Evolutionary conservation across 495 filamentous ascomycete genomes (phyloP).

Genomic region (Podospora australis): DNA sequence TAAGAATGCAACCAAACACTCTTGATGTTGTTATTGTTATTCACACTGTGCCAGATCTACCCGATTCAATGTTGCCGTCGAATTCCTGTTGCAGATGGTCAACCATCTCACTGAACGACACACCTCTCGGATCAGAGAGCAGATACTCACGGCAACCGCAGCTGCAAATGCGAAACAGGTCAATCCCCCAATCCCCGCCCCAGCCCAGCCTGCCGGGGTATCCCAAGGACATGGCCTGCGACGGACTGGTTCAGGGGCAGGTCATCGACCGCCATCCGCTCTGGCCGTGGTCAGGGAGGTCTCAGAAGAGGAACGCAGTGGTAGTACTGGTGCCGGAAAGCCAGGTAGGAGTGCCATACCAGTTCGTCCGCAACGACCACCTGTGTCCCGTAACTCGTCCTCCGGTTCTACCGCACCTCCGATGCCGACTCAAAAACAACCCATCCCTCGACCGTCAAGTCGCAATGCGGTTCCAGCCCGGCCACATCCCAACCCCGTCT

Average conservation of each 20-base stretch:
- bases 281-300: constrained; percentile 60
- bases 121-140: constrained; percentile 77
- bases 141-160: constrained; percentile 68
- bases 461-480: constrained; percentile 6
- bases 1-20: constrained; percentile 34
- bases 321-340: too few species aligned
- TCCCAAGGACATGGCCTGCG: too few species aligned
- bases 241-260: constrained; percentile 52
- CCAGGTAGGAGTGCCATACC: too few species aligned
- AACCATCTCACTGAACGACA: constrained; percentile 94
- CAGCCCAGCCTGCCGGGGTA: too few species aligned
- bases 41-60: constrained; percentile 34
- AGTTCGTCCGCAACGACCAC: too few species aligned
- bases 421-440: constrained; percentile 37
- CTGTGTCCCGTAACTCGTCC: constrained; percentile 53
- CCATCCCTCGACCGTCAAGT: constrained; percentile 9
- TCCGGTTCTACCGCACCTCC: constrained; percentile 49
- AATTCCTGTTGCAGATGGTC: constrained; percentile 89
- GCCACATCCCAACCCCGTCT: not conserved
- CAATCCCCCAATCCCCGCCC: constrained; percentile 48
- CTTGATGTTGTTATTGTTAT: too few species aligned
- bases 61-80: constrained; percentile 59
- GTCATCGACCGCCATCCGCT: constrained; percentile 52
- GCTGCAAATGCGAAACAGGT: constrained; percentile 44
- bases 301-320: too few species aligned